Percentiles rank a stretch among this genome's conserved stretches.
These are phyloP conservation scores for Protostelium mycophagum DNA, from an alignment of 78 protist species.

Conservation along the genomic window DNA sequence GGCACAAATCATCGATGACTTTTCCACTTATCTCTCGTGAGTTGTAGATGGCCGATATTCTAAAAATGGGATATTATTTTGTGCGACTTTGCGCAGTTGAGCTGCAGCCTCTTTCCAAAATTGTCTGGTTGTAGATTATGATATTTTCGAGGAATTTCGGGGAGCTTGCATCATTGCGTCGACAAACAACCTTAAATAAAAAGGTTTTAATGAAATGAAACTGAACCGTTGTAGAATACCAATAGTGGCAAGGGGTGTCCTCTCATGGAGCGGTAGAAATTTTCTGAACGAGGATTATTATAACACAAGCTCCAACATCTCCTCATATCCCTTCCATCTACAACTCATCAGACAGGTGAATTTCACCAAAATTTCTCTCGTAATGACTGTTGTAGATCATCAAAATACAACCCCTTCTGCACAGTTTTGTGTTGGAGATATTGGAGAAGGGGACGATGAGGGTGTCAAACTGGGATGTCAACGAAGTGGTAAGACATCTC, in stretches of 20 bases:
- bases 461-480: not conserved
- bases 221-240: not conserved
- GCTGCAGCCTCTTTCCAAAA: too few species aligned
- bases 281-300: not conserved
- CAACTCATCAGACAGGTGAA: not conserved
- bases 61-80: too few species aligned
- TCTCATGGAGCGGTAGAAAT: not conserved
- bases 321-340: not conserved
- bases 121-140: too few species aligned
- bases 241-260: not conserved
- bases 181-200: too few species aligned
- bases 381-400: not conserved
- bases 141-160: too few species aligned
- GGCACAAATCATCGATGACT: not conserved
- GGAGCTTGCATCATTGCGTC: not conserved
- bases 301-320: not conserved
- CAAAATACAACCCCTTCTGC: not conserved
- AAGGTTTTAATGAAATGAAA: too few species aligned
- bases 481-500: not conserved
- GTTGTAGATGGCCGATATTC: too few species aligned
- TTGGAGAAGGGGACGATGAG: not conserved
- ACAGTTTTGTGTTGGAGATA: not conserved
- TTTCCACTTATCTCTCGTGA: not conserved
- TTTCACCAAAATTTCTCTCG: not conserved
- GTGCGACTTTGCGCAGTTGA: too few species aligned